A percentile compares a stretch with the other conserved stretches of the same genome.
phyloP scores from a whole-genome alignment of 73 alveolate genomes.

The Uronychia binucleata region DNA sequence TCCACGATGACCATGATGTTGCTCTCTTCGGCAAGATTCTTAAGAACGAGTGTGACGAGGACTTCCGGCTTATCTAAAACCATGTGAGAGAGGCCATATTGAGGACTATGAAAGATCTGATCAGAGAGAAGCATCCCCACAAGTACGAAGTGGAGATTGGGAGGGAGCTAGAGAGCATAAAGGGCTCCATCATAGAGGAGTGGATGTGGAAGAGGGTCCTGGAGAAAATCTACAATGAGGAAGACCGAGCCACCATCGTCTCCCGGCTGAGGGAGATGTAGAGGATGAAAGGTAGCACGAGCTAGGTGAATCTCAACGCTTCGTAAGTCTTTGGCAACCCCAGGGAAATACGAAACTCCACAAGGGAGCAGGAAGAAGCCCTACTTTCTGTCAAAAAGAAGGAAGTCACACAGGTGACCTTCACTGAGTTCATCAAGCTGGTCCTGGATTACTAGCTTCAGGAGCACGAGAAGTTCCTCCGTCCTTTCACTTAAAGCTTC shows the following conservation, averaged over 20 bases:
- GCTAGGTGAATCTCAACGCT: background rate
- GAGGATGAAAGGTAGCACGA: background rate
- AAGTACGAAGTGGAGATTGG: constrained; percentile 76
- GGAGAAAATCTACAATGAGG: constrained; percentile 40
- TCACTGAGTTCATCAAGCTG: constrained; percentile 50
- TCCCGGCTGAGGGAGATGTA: background rate
- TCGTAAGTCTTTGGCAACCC: background rate
- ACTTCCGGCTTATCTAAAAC: constrained; percentile 76
- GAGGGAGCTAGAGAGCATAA: constrained; percentile 50
- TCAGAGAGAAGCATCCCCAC: constrained; percentile 78
- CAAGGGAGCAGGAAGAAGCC: constrained; percentile 38
- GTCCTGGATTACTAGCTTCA: constrained; percentile 68
- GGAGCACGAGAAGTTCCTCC: constrained; percentile 67
- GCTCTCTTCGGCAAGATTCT: constrained; percentile 90
- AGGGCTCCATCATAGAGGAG: constrained; percentile 36
- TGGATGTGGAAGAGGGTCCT: constrained; percentile 38
- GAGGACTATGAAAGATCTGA: constrained; percentile 65
- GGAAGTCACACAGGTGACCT: constrained; percentile 17
- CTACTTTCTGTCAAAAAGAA: constrained; percentile 3
- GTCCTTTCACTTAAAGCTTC: constrained; percentile 56
- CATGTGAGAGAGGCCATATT: constrained; percentile 79
- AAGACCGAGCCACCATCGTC: constrained; percentile 30
- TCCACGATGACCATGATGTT: constrained; percentile 86
- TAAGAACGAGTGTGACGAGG: constrained; percentile 90
- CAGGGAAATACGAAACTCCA: constrained; percentile 27